phyloP scores from a whole-genome alignment of 306 rosid genomes.

The Cucurbita moschata region DNA sequence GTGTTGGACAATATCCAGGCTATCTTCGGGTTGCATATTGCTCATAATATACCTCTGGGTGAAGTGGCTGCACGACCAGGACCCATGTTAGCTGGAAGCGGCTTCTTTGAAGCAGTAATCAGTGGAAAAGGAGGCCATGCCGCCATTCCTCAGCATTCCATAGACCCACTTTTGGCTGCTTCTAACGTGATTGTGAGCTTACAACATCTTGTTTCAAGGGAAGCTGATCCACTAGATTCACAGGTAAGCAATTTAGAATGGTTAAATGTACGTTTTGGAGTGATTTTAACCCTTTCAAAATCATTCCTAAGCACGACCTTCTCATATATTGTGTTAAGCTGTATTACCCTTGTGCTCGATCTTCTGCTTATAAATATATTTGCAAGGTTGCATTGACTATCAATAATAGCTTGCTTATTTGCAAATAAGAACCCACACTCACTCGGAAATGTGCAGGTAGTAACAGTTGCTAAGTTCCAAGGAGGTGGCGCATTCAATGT shows the following conservation, averaged over 20 bases:
- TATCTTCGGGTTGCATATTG: constrained; percentile 62
- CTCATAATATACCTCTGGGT: constrained; percentile 30
- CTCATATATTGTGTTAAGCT: background rate
- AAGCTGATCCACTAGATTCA: constrained; percentile 78
- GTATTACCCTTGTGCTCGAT: background rate
- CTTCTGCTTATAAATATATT: background rate
- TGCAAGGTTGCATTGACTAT: background rate
- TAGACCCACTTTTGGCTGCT: constrained; percentile 81
- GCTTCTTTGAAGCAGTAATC: constrained; percentile 66
- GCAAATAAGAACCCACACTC: constrained; percentile 13
- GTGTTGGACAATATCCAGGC: constrained; percentile 60
- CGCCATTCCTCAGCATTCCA: constrained; percentile 67
- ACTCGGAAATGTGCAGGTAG: constrained; percentile 31
- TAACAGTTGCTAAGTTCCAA: constrained; percentile 57
- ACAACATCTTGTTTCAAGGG: constrained; percentile 76
- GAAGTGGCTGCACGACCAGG: constrained; percentile 52
- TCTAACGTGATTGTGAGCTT: constrained; percentile 73
- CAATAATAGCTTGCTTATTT: constrained; percentile 1
- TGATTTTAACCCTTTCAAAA: background rate
- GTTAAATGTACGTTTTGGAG: background rate
- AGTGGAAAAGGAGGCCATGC: constrained; percentile 91
- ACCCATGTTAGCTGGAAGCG: constrained; percentile 53
- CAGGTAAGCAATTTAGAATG: constrained; percentile 26
- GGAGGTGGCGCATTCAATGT: constrained; percentile 88
- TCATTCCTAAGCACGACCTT: too few relatives aligned